These are phyloP conservation scores for Suillus spraguei DNA, from an alignment of 768 basidiomycete genomes.

Conservation along the genomic window DNA sequence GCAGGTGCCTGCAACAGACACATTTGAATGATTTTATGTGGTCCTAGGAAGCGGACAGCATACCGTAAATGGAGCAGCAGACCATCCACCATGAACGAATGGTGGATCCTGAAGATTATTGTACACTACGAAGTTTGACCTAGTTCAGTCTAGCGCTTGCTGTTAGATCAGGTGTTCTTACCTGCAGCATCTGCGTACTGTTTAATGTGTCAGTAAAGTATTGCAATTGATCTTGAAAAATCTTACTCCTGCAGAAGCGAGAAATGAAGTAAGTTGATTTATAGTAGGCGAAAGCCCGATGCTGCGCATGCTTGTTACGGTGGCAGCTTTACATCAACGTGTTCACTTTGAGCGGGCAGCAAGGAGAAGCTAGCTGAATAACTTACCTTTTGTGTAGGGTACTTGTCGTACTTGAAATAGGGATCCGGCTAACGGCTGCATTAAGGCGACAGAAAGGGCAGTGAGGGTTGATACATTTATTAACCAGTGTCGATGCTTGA, in stretches of 20 bases:
- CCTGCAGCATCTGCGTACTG: slow-evolving; percentile 36
- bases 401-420: too few species aligned
- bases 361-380: too few species aligned
- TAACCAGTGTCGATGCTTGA: slow-evolving; percentile 55
- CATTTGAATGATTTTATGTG: neutral
- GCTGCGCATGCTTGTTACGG: slow-evolving; percentile 33
- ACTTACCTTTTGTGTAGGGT: too few species aligned
- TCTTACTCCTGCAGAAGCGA: slow-evolving; percentile 60
- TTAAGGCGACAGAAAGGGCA: slow-evolving; percentile 44
- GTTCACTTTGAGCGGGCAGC: too few species aligned
- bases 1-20: too few species aligned
- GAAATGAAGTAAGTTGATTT: slow-evolving; percentile 50
- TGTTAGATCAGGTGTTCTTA: slow-evolving; percentile 9
- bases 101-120: slow-evolving; percentile 56
- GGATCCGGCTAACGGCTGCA: slow-evolving; percentile 58
- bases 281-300: slow-evolving; percentile 51
- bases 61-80: slow-evolving; percentile 55
- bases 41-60: slow-evolving; percentile 10
- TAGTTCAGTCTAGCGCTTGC: neutral
- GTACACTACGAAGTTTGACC: slow-evolving; percentile 25
- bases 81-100: slow-evolving; percentile 55
- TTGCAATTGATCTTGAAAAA: neutral
- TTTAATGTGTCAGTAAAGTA: slow-evolving; percentile 27
- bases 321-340: too few species aligned
- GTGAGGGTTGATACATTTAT: slow-evolving; percentile 55